These are phyloP conservation scores for Pseudopyricularia javanii DNA, from an alignment of 2,329 filamentous ascomycete genomes.

Conservation along the genomic window DNA sequence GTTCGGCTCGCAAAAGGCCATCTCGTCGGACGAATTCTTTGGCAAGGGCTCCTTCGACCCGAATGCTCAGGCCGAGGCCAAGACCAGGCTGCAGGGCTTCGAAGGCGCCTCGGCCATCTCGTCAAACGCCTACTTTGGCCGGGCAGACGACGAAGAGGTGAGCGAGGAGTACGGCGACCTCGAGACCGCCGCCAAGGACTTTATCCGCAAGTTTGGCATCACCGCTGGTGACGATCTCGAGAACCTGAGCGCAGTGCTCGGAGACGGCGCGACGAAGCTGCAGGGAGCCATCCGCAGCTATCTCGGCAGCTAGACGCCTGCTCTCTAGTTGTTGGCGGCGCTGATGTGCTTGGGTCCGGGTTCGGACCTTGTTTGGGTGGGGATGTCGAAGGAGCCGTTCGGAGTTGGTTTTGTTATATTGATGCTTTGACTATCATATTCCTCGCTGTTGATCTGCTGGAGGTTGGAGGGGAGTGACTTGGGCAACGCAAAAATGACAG, in stretches of 20 bases:
- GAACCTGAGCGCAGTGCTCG: constrained; percentile 70
- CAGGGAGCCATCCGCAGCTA: constrained; percentile 63
- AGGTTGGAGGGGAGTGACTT: neutral
- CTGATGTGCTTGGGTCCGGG: neutral
- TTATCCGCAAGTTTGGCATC: constrained; percentile 87
- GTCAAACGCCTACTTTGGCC: constrained; percentile 94
- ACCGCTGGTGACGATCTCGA: constrained; percentile 94
- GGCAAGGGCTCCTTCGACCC: constrained; percentile 81
- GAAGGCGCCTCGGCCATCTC: constrained; percentile 88
- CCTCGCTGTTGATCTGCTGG: neutral
- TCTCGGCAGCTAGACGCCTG: constrained; percentile 37
- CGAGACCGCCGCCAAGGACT: constrained; percentile 89
- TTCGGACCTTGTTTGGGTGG: neutral
- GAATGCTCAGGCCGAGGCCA: constrained; percentile 69
- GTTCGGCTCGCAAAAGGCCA: constrained; percentile 87
- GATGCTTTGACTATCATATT: too few relatives aligned
- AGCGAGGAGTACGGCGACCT: constrained; percentile 79
- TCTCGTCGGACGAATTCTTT: constrained; percentile 97
- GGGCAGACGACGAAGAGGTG: constrained; percentile 61
- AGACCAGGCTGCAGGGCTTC: constrained; percentile 77
- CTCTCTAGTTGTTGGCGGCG: neutral
- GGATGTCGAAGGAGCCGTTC: neutral
- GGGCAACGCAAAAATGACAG: neutral
- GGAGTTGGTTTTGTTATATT: too few relatives aligned
- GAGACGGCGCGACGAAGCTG: constrained; percentile 73